These are phyloP conservation scores for Dryas octopetala DNA, from an alignment of 306 rosid genomes.

Conservation along the genomic window DNA sequence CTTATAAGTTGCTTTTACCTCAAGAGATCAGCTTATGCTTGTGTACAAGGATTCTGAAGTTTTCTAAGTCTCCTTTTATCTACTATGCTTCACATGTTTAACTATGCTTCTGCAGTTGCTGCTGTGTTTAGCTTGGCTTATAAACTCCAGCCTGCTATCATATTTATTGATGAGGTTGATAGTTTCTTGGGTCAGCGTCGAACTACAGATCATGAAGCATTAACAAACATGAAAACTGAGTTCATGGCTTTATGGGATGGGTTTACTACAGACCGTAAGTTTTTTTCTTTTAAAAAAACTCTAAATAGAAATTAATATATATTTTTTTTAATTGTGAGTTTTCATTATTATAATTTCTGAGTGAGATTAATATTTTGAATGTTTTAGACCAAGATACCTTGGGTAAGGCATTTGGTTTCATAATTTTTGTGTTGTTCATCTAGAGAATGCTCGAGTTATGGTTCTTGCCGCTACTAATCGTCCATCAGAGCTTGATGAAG, in stretches of 20 bases:
- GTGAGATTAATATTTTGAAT: constrained; percentile 9
- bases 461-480: constrained; percentile 99
- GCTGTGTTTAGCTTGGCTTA: constrained; percentile 97
- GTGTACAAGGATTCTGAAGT: neutral
- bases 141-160: constrained; percentile 97
- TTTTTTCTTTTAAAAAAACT: neutral
- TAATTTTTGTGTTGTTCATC: constrained; percentile 7
- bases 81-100: constrained; percentile 3
- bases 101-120: constrained; percentile 58
- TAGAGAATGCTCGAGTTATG: constrained; percentile 93
- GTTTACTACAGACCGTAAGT: constrained; percentile 94
- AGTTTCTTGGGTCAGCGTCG: constrained; percentile 99
- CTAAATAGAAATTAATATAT: neutral
- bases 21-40: neutral
- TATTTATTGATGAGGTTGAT: constrained; percentile 97
- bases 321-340: neutral
- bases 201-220: constrained; percentile 88
- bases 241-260: constrained; percentile 99
- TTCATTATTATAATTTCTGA: constrained; percentile 19
- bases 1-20: neutral
- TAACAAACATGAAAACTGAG: constrained; percentile 96
- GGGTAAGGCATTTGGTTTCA: constrained; percentile 12
- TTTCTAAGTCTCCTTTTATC: neutral
- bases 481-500: constrained; percentile 98
- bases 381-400: constrained; percentile 16